Conservation (phyloP, 2,329 filamentous ascomycete species). For the Phialophora chinensis region DNA sequence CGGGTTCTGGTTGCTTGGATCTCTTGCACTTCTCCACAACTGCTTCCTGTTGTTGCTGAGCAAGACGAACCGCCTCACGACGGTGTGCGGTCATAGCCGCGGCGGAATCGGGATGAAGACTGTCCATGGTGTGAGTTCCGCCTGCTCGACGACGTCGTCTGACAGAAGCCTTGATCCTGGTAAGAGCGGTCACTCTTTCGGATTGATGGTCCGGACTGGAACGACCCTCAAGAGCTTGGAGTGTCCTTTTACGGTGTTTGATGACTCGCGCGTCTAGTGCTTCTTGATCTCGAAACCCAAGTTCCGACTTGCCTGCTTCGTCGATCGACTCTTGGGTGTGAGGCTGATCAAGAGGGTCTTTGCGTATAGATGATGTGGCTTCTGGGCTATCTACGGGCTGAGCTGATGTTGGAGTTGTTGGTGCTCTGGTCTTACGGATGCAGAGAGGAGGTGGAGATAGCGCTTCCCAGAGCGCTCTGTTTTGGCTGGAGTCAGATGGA, state of each 20-base stretch:
- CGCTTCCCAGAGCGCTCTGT: constrained; percentile 26
- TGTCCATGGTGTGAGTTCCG: constrained; percentile 40
- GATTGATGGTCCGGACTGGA: constrained; percentile 18
- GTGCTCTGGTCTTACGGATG: constrained; percentile 21
- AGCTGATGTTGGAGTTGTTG: constrained; percentile 6
- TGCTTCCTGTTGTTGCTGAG: constrained; percentile 52
- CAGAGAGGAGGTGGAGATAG: constrained; percentile 29
- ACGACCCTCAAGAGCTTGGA: constrained; percentile 16
- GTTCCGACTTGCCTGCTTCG: not conserved
- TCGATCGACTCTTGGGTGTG: constrained; percentile 3
- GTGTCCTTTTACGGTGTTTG: constrained; percentile 19
- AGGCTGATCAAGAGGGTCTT: not conserved
- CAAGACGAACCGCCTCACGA: constrained; percentile 55
- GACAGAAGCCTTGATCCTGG: constrained; percentile 10
- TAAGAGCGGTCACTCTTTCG: not conserved
- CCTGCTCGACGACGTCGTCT: constrained; percentile 46
- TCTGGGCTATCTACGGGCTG: not conserved
- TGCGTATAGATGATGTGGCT: not conserved
- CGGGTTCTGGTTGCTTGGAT: constrained; percentile 52
- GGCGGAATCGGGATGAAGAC: constrained; percentile 34
- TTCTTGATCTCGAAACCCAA: constrained; percentile 5
- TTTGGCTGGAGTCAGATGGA: constrained; percentile 12
- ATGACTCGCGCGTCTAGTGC: constrained; percentile 13
- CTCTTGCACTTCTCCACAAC: constrained; percentile 55
- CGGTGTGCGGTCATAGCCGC: constrained; percentile 55